Conservation (phyloP, 164 flowering plant genomes). For the Kalanchoe fedtschenkoi region DNA sequence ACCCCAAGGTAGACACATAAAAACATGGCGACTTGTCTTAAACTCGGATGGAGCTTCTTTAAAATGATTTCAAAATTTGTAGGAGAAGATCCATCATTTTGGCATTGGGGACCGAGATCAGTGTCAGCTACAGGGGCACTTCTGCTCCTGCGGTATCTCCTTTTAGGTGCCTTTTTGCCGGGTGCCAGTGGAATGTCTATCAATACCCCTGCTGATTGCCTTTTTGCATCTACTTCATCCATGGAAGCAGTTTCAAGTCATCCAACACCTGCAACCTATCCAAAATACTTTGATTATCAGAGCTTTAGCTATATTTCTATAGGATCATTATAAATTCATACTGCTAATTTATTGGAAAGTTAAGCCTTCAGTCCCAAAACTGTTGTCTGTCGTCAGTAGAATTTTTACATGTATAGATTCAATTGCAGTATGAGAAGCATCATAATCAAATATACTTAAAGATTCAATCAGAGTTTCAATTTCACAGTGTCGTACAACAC, state of each 20-base stretch:
- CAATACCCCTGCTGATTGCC: not conserved
- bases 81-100: not conserved
- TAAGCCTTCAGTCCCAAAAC: not conserved
- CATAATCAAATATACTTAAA: too few species aligned
- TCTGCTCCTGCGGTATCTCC: constrained; percentile 1
- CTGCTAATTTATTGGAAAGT: too few species aligned
- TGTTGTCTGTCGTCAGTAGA: too few species aligned
- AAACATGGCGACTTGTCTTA: constrained; percentile 26
- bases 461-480: too few species aligned
- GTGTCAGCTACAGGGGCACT: not conserved
- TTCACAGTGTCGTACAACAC: too few species aligned
- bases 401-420: too few species aligned
- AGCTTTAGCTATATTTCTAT: too few species aligned
- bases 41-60: constrained; percentile 27
- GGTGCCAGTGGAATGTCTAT: not conserved
- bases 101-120: not conserved
- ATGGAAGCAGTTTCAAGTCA: not conserved
- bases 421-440: not conserved
- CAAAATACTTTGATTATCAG: too few species aligned
- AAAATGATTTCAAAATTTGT: not conserved
- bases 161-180: not conserved
- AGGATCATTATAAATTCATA: too few species aligned
- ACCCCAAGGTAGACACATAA: constrained; percentile 48
- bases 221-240: not conserved
- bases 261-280: not conserved